Evolutionary conservation across 129 eudicot genomes (phyloP), one percentile per base, ranked within the genome.

Genomic region (Silybum marianum): DNA sequence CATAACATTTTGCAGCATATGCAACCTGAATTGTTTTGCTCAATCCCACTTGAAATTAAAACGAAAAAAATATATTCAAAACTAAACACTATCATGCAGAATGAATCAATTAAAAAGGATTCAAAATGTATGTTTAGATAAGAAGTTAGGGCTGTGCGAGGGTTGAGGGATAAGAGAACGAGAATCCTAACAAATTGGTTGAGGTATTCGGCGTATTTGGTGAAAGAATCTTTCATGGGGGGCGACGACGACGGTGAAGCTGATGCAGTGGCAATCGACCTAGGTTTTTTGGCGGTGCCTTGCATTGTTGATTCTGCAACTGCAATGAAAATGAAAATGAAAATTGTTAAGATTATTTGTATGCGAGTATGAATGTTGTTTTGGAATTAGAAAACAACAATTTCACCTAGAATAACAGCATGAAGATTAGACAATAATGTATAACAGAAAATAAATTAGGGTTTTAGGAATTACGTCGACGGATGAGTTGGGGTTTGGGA

Each of bases 121-220:
- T 18, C 25, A 71, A 5, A 39, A 71, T 34, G 13, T 16, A 72
- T 32, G 60, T 72, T 38, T 71, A 71, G 6, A 36, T 71, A 9
- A 71, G 54, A 71, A 71, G 51, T n/a, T 1, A 71, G 7, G 39
- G n/a, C 36, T 16, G 24, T 71, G 74, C 26, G 74, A 38, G 75
- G 0, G 28, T 71, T 18, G 46, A n/a, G 51, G 7, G 25, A 4
- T 16, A 51, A 51, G 1, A 72, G 70, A 78, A 76, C 38, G 22
- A 65, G 46, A 42, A 83, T 60, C 51, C 71, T 71, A 63, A 95
- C 99, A 16, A 96, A 88, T 13, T 88, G 85, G 82, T 93, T 96
- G 71, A 96, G 92, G 80, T 93, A 93, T 11, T 85, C 90, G 8
- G 98, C 98, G 65, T 91, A 96, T 14, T 77, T 76, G 69, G 89